Evolutionary conservation across 1,284 basidiomycete genomes (phyloP), one percentile per base, ranked within the genome.

Genomic region (Chiua sp.): DNA sequence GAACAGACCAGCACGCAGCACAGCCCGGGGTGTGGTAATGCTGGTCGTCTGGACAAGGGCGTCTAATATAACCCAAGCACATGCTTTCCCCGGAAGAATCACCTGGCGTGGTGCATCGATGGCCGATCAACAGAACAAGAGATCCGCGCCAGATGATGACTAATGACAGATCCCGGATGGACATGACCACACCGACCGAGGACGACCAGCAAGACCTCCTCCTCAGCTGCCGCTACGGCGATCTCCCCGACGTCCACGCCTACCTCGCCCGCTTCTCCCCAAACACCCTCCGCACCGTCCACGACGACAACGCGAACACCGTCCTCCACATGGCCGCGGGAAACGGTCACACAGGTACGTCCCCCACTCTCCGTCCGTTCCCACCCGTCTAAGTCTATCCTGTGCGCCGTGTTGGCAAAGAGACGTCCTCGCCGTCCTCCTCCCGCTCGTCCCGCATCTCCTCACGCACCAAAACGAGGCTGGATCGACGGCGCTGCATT

Each of bases 161-260:
- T 44, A 44, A 44, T 44, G 11, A 22, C 20, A 44, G 28, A 42
- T 28, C 12, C 18, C 42, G 13, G n/a, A n/a, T n/a, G n/a, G n/a
- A n/a, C n/a, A 44, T n/a, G 2, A 22, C 8, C 20, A 44, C 20
- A 51, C 81, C 81, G 53, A 78, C 82, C 26, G 72, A 77, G 22
- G 91, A 93, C 53, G 89, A 94, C 53, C 75, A 82, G 49, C 87
- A 93, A 47, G 92, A 96, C 5, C 73, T 94, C 49, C 78, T 96
- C n/a, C 84, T 95, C 15, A 84, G 90, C 26, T 90, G 88, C 70
- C 85, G 94, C 72, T 96, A 93, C 72, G 94, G 94, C 48, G 94
- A 96, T 65, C 74, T 93, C 58, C 86, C 90, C 47, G 92, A 95
- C 64, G 80, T 95, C 23, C 79, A 85, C 50, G 77, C 77, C 3